Evolutionary conservation across 257 asterid species (phyloP).

Genomic region (Salvia hispanica): DNA sequence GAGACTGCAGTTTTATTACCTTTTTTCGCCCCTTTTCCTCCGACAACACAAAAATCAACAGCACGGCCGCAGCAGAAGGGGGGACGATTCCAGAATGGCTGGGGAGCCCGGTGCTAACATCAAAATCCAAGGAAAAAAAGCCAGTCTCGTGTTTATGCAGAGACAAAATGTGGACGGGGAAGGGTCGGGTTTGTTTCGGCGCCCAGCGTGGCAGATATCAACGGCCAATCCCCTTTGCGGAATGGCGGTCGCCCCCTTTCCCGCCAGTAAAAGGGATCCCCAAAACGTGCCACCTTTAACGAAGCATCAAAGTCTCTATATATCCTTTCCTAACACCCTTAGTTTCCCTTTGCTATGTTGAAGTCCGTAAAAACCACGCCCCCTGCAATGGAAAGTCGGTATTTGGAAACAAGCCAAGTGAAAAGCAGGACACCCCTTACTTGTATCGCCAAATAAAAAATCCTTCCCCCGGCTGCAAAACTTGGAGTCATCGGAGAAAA

Average conservation of each 20-base stretch:
- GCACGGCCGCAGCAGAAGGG: constrained; percentile 44
- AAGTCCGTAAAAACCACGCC: constrained; percentile 63
- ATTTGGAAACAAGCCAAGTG: background rate
- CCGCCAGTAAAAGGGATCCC: constrained; percentile 95
- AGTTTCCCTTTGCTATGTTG: constrained; percentile 62
- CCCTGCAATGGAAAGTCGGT: constrained; percentile 53
- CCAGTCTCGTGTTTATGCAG: constrained; percentile 14
- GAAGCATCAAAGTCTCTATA: constrained; percentile 40
- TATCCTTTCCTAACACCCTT: constrained; percentile 64
- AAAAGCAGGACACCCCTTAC: constrained; percentile 42
- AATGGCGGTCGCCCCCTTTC: constrained; percentile 86
- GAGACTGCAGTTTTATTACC: constrained; percentile 37
- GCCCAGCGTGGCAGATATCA: too few species aligned
- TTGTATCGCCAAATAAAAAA: constrained; percentile 87
- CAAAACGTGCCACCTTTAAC: constrained; percentile 71
- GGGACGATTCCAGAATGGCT: constrained; percentile 69
- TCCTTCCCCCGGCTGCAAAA: constrained; percentile 74
- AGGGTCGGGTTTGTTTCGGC: too few species aligned
- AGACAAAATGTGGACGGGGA: constrained; percentile 5
- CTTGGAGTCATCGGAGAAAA: constrained; percentile 51
- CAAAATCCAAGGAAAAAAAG: constrained; percentile 45
- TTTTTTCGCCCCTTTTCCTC: constrained; percentile 57
- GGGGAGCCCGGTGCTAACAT: constrained; percentile 59
- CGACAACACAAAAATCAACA: constrained; percentile 47
- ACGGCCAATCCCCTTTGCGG: too few species aligned